Base-by-base conservation (phyloP, 345 rosid species). In the Ceriops zippeliana region DNA sequence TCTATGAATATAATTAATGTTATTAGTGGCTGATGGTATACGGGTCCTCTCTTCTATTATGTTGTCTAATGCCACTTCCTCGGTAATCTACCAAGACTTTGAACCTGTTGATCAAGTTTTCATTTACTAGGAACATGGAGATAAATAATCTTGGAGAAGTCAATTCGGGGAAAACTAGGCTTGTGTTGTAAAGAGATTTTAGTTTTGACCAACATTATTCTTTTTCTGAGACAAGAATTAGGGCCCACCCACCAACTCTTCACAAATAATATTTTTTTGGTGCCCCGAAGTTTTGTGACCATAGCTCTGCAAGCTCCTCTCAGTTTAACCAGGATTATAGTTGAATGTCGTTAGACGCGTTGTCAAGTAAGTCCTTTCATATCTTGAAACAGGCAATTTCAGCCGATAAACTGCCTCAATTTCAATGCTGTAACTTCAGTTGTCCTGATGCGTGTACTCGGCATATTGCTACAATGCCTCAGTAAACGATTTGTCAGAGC, bases 51-150 rank as follows among this genome's bases (percentile, higher is more conserved):
- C 96, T 69, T 87, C 93, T 15, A 69, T 79, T 69, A 81, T 89
- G 73, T 73, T 89, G 67, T 89, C 97, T 68, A 90, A 92, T 82
- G 96, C 96, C 52, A 90, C 96, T 54, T 89, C 83, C 82, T 73
- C 83, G 86, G 98, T 90, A 86, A 83, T 27, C 37, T 34, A 7
- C 37, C 37, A 7, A 1, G 9, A 64, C 62, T 32, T 63, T 31
- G 64, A 1, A 35, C 47, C 15, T 38, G 58, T 2, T 63, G 3
- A 21, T 34, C 11, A 10, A 35, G 24, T 20, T 6, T 11, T 68
- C 27, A 27, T 7, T 13, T 15, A 20, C 1, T 26, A 15, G 59
- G 31, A 7, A 34, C 6, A 32, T 2, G n/a, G 16, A 7, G 37
- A 34, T 7, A 34, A 34, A 34, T 34, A 34, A 34, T 49, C 1